Evolutionary conservation across 2,329 filamentous ascomycete genomes (phyloP), one percentile per base, ranked within the genome.

Genomic region (Leptoxyphium fumago): DNA sequence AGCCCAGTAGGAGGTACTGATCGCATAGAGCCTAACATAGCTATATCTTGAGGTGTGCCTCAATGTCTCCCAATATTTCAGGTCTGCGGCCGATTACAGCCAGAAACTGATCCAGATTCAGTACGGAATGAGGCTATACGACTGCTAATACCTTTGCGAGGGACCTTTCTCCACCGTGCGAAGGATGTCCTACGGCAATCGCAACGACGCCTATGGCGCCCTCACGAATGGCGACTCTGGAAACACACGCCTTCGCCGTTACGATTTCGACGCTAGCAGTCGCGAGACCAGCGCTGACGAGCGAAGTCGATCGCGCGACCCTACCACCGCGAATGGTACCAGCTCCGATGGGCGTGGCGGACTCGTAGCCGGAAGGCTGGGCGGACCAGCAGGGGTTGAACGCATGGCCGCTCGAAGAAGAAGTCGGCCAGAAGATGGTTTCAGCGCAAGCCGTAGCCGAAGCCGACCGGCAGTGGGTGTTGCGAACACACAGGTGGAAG

Each of bases 401-500:
- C 60, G 68, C 45, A 59, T 58, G 42, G 58, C 57, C 38, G 64
- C 62, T 39, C 57, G 61, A 10, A 55, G 65, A 43, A 58, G 64
- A 49, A 70, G 67, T 46, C 56, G 60, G 38, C 13, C 32, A 9
- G 67, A 66, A 50, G 40, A 45, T 55, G 36, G 46, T 45, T 43
- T 51, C 46, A 41, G 49, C 46, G 46, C 46, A 28, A 54, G 53
- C 40, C 46, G 49, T n/a, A 56, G 52, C 34, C 52, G 55, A 17
- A 56, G 50, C 40, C 48, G 55, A 14, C 48, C 52, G 8, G 53
- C 45, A 10, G 45, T 47, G 51, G 64, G 64, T 10, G 55, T 60
- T 5, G 62, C 61, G 9, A 63, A 61, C 39, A 60, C 62, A 45
- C 63, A 66, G 46, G 65, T 68, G 39, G 66, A 69, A 54, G 61